These are phyloP conservation scores for Rhinocladiella mackenziei DNA, from an alignment of 2,329 filamentous ascomycete genomes.

Conservation along the genomic window DNA sequence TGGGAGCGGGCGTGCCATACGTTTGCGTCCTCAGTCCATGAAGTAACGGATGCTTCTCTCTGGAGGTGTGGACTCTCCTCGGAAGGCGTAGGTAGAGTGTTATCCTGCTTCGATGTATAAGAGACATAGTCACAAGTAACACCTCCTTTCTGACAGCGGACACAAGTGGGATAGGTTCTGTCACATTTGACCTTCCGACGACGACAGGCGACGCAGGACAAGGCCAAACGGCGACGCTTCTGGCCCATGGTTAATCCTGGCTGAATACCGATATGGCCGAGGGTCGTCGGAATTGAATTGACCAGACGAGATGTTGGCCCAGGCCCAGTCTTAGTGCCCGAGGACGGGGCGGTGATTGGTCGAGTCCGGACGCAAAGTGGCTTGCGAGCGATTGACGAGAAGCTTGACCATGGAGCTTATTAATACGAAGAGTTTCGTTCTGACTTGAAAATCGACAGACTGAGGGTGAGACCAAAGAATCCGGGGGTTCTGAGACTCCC, in stretches of 20 bases:
- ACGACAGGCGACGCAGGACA: constrained; percentile 29
- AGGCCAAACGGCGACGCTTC: constrained; percentile 27
- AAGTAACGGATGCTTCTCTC: constrained; percentile 16
- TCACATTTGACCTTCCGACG: constrained; percentile 30
- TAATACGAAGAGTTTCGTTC: too few relatives aligned
- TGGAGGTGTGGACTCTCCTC: constrained; percentile 17
- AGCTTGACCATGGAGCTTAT: neutral
- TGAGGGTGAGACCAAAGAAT: too few relatives aligned
- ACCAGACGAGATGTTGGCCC: neutral
- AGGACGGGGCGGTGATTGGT: neutral
- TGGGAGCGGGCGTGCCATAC: constrained; percentile 22
- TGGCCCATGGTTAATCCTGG: constrained; percentile 21
- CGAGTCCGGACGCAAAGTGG: neutral
- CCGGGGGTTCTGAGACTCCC: too few relatives aligned
- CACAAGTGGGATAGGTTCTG: constrained; percentile 27
- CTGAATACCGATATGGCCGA: neutral
- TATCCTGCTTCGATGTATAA: constrained; percentile 21
- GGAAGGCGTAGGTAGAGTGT: constrained; percentile 14
- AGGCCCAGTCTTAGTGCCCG: neutral
- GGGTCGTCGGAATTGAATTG: constrained; percentile 12
- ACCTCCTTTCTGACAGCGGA: constrained; percentile 28
- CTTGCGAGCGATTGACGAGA: too few relatives aligned
- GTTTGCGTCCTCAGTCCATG: constrained; percentile 26
- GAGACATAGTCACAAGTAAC: constrained; percentile 29
- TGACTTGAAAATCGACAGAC: too few relatives aligned